Conservation (phyloP, 1,284 basidiomycete genomes). For the Ceratobasidium sp. region DNA sequence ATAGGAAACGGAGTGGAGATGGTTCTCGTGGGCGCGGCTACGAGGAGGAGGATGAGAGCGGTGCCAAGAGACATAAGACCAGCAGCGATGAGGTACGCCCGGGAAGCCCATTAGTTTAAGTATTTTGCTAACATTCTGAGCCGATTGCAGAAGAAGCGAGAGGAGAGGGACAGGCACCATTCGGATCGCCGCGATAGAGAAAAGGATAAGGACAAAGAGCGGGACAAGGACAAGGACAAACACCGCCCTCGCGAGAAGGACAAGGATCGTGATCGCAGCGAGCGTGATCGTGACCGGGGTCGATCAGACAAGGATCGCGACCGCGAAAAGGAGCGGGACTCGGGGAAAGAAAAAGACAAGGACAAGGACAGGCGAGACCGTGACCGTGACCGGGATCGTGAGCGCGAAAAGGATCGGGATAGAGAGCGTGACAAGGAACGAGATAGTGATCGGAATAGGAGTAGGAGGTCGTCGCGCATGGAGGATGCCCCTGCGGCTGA, state of each 20-base stretch:
- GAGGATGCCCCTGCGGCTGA: conserved; percentile 22
- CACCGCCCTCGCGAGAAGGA: conserved; percentile 59
- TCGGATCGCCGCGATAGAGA: conserved; percentile 48
- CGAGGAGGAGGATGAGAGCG: conserved; percentile 45
- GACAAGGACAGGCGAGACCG: conserved; percentile 50
- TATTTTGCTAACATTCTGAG: not conserved
- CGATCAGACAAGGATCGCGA: conserved; percentile 53
- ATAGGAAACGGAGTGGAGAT: conserved; percentile 35
- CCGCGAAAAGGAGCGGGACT: conserved; percentile 51
- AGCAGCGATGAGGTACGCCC: conserved; percentile 35
- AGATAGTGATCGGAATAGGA: conserved; percentile 31
- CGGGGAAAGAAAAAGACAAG: conserved; percentile 52
- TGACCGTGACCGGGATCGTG: conserved; percentile 48
- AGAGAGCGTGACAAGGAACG: conserved; percentile 47
- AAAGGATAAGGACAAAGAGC: conserved; percentile 56
- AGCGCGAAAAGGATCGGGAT: conserved; percentile 64
- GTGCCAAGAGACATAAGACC: conserved; percentile 41
- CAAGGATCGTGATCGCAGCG: conserved; percentile 49
- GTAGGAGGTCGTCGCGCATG: conserved; percentile 33
- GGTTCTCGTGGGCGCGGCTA: conserved; percentile 38
- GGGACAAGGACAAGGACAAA: conserved; percentile 62
- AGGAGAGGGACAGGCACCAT: conserved; percentile 53
- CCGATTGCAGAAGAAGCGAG: conserved; percentile 26
- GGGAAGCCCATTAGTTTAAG: not conserved
- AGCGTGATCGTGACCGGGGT: conserved; percentile 51